Evolutionary conservation across 257 asterid genomes (phyloP).

Genomic region (Haberlea rhodopensis): DNA sequence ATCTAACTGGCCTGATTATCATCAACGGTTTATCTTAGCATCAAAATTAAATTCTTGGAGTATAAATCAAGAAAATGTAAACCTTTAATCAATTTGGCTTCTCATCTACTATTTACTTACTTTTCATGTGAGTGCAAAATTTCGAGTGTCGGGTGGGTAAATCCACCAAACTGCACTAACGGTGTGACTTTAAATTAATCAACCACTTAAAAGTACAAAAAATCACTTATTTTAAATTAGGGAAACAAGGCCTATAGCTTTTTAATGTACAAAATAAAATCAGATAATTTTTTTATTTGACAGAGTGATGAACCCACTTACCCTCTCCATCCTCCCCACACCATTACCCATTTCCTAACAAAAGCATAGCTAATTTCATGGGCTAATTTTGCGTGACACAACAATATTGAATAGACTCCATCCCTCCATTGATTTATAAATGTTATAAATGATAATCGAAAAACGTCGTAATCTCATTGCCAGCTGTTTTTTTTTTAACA

Average conservation of each 20-base stretch:
- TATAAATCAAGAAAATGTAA: conserved; percentile 33
- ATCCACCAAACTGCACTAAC: not conserved
- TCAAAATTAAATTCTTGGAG: conserved; percentile 31
- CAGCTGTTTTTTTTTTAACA: too few relatives aligned
- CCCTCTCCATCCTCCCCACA: not conserved
- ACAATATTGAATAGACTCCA: conserved; percentile 4
- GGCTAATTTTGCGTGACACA: conserved; percentile 18
- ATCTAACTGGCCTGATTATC: not conserved
- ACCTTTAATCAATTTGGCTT: not conserved
- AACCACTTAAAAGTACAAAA: not conserved
- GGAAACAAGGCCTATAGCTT: too few relatives aligned
- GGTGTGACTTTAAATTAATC: not conserved
- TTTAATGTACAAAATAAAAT: too few relatives aligned
- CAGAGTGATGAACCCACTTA: too few relatives aligned
- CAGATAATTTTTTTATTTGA: too few relatives aligned
- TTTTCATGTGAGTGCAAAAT: not conserved
- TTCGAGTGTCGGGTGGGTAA: too few relatives aligned
- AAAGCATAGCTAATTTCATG: conserved; percentile 1
- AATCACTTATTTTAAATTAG: not conserved
- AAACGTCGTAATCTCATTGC: not conserved
- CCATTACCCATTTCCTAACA: not conserved
- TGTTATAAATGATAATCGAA: not conserved
- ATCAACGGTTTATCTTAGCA: not conserved
- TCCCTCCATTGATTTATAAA: not conserved
- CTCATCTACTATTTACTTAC: not conserved